Evolutionary conservation across 441 rosid species (phyloP), one percentile per base, ranked within the genome.

Genomic region (Sinapis alba): DNA sequence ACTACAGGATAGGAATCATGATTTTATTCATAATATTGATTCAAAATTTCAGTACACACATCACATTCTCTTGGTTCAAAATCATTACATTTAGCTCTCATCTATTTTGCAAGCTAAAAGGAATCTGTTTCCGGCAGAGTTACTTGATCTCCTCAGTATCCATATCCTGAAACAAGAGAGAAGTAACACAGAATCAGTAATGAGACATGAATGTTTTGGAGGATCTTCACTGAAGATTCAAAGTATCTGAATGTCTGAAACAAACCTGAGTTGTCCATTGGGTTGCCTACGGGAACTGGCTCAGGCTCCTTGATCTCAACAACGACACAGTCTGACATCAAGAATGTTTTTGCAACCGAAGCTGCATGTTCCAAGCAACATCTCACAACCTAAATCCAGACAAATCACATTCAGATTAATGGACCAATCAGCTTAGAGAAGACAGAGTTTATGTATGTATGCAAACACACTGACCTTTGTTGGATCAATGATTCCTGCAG

Each of bases 401-500:
- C 5, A 12, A 60, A 23, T 5, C 34, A 47, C 24, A 26, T 26
- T 69, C 36, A 43, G 19, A 32, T 27, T 41, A 47, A 56, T 16
- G 62, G 34, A 7, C 10, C 9, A 50, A 50, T 21, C 19, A 21
- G 50, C 12, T n/a, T 47, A 47, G 15, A 5, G 0, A 27, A 47
- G 9, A 30, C 7, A 18, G n/a, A n/a, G 36, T 32, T 32, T 62
- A 32, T 20, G 11, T 15, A 16, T 45, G 34, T 47, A 47, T 50
- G 62, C 62, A 7, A 64, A 38, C 4, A 27, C n/a, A 56, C 50
- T 28, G 60, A 90, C 98, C 95, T 94, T 94, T 7, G 98, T 90
- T 68, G 98, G 98, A 76, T 94, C 97, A 3, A 94, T 94, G 59
- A 94, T 94, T 51, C 98, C 97, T 62, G 92, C 97, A 73, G 97